Conservation (phyloP, 352 stramenopile genomes). For the Globisporangium echinulatum region DNA sequence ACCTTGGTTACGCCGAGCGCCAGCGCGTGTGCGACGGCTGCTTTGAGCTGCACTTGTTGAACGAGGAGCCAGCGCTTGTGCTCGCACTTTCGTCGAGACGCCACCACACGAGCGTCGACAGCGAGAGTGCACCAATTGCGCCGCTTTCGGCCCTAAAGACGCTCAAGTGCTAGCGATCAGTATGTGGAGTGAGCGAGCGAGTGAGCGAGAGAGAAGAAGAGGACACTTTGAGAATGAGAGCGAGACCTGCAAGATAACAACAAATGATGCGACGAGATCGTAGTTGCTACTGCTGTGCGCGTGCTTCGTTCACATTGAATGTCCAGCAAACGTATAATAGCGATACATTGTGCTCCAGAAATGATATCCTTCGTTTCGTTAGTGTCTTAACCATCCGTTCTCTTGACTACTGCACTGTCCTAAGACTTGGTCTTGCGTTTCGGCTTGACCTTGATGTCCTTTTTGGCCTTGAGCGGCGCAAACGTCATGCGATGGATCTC, state of each 20-base stretch:
- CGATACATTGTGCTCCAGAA: not conserved
- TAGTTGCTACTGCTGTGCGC: no score
- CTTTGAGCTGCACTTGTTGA: constrained; percentile 56
- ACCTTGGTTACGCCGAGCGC: constrained; percentile 62
- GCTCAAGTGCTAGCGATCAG: not conserved
- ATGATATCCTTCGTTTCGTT: not conserved
- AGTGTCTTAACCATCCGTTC: not conserved
- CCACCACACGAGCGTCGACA: constrained; percentile 10
- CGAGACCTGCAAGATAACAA: not conserved
- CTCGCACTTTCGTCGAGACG: constrained; percentile 16
- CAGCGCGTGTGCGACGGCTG: constrained; percentile 83
- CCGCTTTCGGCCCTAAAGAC: constrained; percentile 5
- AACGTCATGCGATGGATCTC: constrained; percentile 96
- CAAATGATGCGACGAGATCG: no score
- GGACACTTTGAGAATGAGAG: not conserved
- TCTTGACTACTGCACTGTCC: not conserved
- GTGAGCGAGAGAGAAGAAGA: not conserved
- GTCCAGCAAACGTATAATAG: no score
- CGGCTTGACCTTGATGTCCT: constrained; percentile 17
- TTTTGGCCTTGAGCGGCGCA: constrained; percentile 87
- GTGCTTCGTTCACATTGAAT: constrained; percentile 7
- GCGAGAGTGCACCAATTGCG: constrained; percentile 8
- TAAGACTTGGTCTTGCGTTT: constrained; percentile 6
- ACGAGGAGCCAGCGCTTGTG: constrained; percentile 18
- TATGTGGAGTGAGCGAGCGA: not conserved